A percentile compares a stretch with the other conserved stretches of the same genome.
Evolutionary conservation across 1,284 basidiomycete species (phyloP).

Genomic region (Cutaneotrichosporon sp.): DNA sequence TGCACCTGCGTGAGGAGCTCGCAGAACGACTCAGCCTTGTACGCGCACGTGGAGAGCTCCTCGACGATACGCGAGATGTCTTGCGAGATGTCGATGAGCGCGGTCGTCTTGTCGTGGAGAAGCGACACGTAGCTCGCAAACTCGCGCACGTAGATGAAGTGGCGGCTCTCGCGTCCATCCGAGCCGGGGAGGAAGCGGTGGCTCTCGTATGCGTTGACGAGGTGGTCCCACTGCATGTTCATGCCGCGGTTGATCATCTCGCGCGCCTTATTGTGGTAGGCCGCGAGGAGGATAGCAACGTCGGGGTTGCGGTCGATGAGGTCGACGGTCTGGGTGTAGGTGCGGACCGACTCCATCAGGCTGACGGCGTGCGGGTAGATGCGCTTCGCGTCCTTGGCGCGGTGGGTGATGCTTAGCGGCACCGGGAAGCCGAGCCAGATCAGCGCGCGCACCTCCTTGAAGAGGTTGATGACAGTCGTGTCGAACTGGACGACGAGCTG

Average conservation of each 20-base stretch:
- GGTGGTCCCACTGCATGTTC: conserved; percentile 94
- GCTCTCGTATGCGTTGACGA: conserved; percentile 87
- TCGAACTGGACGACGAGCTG: conserved; percentile 96
- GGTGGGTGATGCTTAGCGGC: conserved; percentile 89
- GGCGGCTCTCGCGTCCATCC: conserved; percentile 80
- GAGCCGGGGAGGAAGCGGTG: conserved; percentile 66
- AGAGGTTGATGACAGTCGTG: conserved; percentile 94
- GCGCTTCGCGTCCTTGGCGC: conserved; percentile 96
- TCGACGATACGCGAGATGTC: conserved; percentile 82
- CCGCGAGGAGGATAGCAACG: conserved; percentile 89
- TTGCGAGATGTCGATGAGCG: conserved; percentile 85
- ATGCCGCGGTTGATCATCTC: conserved; percentile 85
- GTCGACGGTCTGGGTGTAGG: conserved; percentile 91
- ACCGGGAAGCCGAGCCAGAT: conserved; percentile 95
- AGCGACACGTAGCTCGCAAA: conserved; percentile 90
- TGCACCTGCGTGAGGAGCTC: conserved; percentile 79
- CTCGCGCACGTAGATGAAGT: conserved; percentile 91
- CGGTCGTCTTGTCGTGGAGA: conserved; percentile 92
- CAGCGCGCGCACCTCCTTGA: conserved; percentile 96
- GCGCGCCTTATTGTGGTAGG: conserved; percentile 86
- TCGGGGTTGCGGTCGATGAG: conserved; percentile 84
- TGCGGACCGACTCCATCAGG: conserved; percentile 96
- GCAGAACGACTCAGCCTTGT: conserved; percentile 77
- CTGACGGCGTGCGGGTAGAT: conserved; percentile 98
- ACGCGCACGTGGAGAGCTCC: conserved; percentile 82